Base-by-base conservation (phyloP, 345 rosid genomes). In the Chamaenerion angustifolium region DNA sequence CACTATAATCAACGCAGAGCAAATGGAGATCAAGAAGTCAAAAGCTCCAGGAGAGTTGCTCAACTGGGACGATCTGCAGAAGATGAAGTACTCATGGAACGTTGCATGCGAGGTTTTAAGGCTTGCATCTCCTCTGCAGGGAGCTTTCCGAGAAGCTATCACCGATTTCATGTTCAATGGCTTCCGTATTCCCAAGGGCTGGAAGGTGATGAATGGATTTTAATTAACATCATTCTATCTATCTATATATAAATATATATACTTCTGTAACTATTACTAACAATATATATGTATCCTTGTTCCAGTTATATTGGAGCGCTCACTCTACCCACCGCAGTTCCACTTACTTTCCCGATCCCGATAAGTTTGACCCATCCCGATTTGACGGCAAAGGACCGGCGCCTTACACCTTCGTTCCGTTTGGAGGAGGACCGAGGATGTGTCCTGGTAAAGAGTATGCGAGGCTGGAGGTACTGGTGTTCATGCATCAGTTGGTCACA, bases 361-460 rank as follows among this genome's bases (percentile, higher is more conserved):
- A 49, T 12, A 41, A 51, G 11, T 45, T 62, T 23, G 66, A 56
- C 41, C 46, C 49, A 1, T 44, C 60, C 5, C 49, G 66, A 25
- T 62, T 62, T 11, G 40, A 49, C 23, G 48, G 48, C 37, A 41
- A 3, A 6, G 52, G 56, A 5, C 61, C 56, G 0, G 0, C 61
- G 8, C 52, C 66, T 3, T 56, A 44, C 17, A 43, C 56, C 17
- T 50, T 49, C 51, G 61, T 56, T 27, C 66, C 66, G 25, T 62
- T 62, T 41, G 61, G 66, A 21, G 66, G 66, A 4, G 59, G 59
- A n/a, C 59, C 65, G 2, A 54, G 60, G 42, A 61, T 55, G 60
- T 62, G 60, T 11, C 40, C 43, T 3, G 60, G 56, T 12, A 21
- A 49, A 12, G 56, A 55, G 50, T 62, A 55, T 54, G 56, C 37